These are phyloP conservation scores for Yarrowia sp. DNA, from an alignment of 805 yeast species.

Conservation along the genomic window DNA sequence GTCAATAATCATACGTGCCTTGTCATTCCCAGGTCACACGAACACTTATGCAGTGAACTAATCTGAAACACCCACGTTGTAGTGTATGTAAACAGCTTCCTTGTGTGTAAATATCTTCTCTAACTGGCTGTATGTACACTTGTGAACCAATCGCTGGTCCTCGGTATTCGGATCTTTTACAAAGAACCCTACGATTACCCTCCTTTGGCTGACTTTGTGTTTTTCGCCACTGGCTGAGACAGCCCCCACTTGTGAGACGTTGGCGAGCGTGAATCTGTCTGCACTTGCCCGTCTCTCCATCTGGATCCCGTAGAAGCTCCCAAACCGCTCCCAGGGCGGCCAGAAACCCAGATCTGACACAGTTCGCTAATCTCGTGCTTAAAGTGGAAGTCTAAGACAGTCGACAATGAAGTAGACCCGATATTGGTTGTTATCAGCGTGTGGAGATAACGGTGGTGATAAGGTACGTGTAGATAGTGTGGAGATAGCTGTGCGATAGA, in stretches of 20 bases:
- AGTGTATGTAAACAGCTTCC: too few species aligned
- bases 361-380: conserved; percentile 20
- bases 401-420: conserved; percentile 3
- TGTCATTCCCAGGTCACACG: background rate
- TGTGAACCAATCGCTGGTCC: too few species aligned
- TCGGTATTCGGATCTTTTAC: too few species aligned
- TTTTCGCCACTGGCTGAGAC: conserved; percentile 11
- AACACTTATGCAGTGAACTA: background rate
- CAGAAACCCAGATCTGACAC: conserved; percentile 21
- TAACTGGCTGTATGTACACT: too few species aligned
- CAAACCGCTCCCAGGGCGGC: too few species aligned
- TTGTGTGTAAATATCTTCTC: too few species aligned
- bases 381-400: conserved; percentile 27
- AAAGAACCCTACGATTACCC: too few species aligned
- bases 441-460: conserved; percentile 6
- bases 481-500: background rate
- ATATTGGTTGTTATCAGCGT: conserved; percentile 4
- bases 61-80: background rate
- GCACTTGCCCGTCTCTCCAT: background rate
- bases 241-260: background rate
- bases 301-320: background rate
- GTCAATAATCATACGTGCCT: too few species aligned
- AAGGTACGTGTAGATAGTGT: background rate
- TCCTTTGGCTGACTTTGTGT: background rate
- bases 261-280: background rate